Evolutionary conservation across 1,284 basidiomycete species (phyloP), one percentile per base, ranked within the genome.

Genomic region (Boletus smithii): DNA sequence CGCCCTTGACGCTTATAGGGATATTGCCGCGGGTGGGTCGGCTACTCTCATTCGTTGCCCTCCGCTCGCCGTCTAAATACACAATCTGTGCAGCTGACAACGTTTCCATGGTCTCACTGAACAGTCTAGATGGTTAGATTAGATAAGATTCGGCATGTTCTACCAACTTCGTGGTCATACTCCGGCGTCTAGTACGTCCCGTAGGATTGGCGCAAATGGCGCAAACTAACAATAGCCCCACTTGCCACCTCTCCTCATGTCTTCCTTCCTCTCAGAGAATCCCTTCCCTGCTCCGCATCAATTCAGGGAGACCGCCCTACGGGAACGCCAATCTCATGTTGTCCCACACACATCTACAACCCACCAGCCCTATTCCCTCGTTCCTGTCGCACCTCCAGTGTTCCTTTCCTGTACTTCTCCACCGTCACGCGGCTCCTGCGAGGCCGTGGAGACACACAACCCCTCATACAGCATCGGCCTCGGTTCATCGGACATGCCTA

Each of bases 211-310:
- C 44, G 6, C 27, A 36, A 49, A 38, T 32, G 34, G 35, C 44
- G 44, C 44, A 45, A 35, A 13, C 58, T 24, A 55, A 49, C 58
- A 58, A 59, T 58, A 61, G 44, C 54, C 31, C 29, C 32, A 31
- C 43, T 17, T 20, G 27, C 39, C 23, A 29, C 23, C 32, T 20
- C 23, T 48, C 44, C 54, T 41, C 53, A 3, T 54, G 53, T 39
- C 17, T 5, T n/a, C 17, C 26, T 46, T 45, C 35, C 42, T 53
- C 56, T 42, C 50, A 53, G 41, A 55, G 43, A 40, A 57, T 45
- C 39, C 46, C 37, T 60, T 58, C 47, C 39, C 53, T 50, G 54
- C 41, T n/a, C 45, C 46, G 48, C 42, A 29, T 11, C 29, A 22
- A 14, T 26, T 34, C 49, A 57, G 44, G 58, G 46, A 44, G 32